Conservation (phyloP, 371 early-diverging fungal genomes). For the Homolaphlyctis polyrhiza region DNA sequence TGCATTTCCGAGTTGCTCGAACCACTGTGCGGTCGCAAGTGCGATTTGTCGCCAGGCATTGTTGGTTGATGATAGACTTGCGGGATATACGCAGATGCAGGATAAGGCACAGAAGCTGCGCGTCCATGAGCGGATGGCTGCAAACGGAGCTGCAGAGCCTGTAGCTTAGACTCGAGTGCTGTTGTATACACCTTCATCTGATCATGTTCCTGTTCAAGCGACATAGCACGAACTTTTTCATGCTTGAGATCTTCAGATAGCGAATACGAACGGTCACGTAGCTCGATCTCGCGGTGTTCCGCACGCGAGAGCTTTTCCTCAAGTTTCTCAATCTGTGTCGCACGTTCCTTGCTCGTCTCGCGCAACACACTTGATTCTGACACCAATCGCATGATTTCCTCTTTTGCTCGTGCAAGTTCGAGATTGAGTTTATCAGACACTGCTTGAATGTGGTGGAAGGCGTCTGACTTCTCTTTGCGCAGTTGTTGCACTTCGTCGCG, state of each 20-base stretch:
- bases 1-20: background rate
- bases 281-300: background rate
- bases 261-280: background rate
- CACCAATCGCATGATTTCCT: background rate
- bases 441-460: background rate
- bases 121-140: background rate
- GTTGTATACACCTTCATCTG: background rate
- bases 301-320: background rate
- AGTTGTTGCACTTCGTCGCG: conserved; percentile 3
- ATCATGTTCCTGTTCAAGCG: background rate
- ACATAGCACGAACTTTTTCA: background rate
- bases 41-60: too few relatives aligned
- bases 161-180: conserved; percentile 2
- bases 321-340: background rate
- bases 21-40: background rate
- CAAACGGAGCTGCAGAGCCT: background rate
- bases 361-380: background rate
- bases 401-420: background rate
- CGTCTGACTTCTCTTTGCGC: background rate
- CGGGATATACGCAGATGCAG: too few relatives aligned
- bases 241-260: background rate
- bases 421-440: background rate
- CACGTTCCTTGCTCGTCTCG: background rate
- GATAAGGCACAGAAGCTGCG: background rate
- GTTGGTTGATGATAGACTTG: too few relatives aligned